Percentiles rank a stretch among this genome's conserved stretches.
These are phyloP conservation scores for Termitomyces sp. DNA, from an alignment of 1,284 basidiomycete genomes.

Conservation along the genomic window DNA sequence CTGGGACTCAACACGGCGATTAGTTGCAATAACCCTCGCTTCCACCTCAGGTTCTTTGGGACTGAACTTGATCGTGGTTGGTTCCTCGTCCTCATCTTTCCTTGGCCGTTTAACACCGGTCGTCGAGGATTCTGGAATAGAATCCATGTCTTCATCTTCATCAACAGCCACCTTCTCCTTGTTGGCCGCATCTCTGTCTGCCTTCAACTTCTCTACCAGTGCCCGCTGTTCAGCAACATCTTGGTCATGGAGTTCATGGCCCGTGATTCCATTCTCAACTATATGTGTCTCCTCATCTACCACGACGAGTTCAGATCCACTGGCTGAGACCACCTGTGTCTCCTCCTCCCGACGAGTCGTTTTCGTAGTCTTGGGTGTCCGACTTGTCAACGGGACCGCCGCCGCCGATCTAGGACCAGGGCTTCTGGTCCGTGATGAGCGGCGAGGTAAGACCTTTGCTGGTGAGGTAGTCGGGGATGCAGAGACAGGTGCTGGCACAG, in stretches of 20 bases:
- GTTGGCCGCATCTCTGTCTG: slow-evolving; percentile 35
- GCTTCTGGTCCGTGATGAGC: slow-evolving; percentile 54
- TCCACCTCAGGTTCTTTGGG: slow-evolving; percentile 60
- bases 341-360: slow-evolving; percentile 38
- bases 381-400: slow-evolving; percentile 23
- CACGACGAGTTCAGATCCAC: slow-evolving; percentile 54
- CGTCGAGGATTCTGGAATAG: slow-evolving; percentile 14
- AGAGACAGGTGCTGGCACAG: slow-evolving; percentile 35
- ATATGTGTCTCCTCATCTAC: slow-evolving; percentile 58
- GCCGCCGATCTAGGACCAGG: slow-evolving; percentile 33
- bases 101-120: slow-evolving; percentile 44
- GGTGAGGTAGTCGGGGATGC: slow-evolving; percentile 19
- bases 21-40: slow-evolving; percentile 59
- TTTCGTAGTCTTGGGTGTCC: slow-evolving; percentile 34
- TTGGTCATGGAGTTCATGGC: slow-evolving; percentile 56
- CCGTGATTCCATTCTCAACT: slow-evolving; percentile 48
- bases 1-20: slow-evolving; percentile 49
- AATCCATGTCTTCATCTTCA: slow-evolving; percentile 26
- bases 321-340: slow-evolving; percentile 37
- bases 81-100: slow-evolving; percentile 45
- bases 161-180: slow-evolving; percentile 19
- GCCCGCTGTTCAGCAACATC: slow-evolving; percentile 71
- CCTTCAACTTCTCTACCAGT: slow-evolving; percentile 63
- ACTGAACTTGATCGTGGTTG: slow-evolving; percentile 43
- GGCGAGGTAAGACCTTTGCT: slow-evolving; percentile 28